Percentiles rank a stretch among this genome's conserved stretches.
These are phyloP conservation scores for Candida yuanshanica DNA, from an alignment of 805 yeast species.

Conservation along the genomic window DNA sequence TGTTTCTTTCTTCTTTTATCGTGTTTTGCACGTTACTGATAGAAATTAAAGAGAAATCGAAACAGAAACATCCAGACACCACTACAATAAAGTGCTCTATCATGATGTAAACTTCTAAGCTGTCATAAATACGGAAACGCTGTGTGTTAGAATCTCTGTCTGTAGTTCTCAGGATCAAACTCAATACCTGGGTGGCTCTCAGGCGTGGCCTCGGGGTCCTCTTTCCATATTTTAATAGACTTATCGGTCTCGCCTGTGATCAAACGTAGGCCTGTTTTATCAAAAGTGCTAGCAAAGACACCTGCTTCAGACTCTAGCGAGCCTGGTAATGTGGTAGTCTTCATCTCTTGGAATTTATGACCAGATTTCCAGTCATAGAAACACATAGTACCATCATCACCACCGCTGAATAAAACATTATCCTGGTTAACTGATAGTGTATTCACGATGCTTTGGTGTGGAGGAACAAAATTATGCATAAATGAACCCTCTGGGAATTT, in stretches of 20 bases:
- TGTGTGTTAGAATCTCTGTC: slow-evolving; percentile 15
- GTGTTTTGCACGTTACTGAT: not conserved
- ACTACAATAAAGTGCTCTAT: not conserved
- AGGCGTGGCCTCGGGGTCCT: slow-evolving; percentile 30
- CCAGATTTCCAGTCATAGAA: slow-evolving; percentile 80
- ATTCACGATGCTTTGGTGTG: slow-evolving; percentile 53
- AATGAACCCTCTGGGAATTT: slow-evolving; percentile 70
- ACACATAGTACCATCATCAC: slow-evolving; percentile 73
- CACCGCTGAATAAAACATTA: slow-evolving; percentile 72
- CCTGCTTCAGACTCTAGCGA: slow-evolving; percentile 62
- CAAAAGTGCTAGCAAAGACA: slow-evolving; percentile 67
- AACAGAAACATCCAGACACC: slow-evolving; percentile 2
- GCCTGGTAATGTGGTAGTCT: slow-evolving; percentile 62
- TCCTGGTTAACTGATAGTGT: slow-evolving; percentile 57
- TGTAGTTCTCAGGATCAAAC: slow-evolving; percentile 17
- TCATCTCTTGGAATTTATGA: slow-evolving; percentile 46
- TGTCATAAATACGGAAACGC: no score
- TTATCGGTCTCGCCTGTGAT: slow-evolving; percentile 91
- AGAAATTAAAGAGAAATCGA: not conserved
- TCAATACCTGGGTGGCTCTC: slow-evolving; percentile 21
- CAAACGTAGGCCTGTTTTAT: slow-evolving; percentile 71
- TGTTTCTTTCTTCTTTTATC: not conserved
- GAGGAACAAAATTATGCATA: slow-evolving; percentile 48
- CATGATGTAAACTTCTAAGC: no score
- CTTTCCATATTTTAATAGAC: slow-evolving; percentile 70